Base-by-base conservation (phyloP, 805 yeast genomes). In the Limtongia smithiae region DNA sequence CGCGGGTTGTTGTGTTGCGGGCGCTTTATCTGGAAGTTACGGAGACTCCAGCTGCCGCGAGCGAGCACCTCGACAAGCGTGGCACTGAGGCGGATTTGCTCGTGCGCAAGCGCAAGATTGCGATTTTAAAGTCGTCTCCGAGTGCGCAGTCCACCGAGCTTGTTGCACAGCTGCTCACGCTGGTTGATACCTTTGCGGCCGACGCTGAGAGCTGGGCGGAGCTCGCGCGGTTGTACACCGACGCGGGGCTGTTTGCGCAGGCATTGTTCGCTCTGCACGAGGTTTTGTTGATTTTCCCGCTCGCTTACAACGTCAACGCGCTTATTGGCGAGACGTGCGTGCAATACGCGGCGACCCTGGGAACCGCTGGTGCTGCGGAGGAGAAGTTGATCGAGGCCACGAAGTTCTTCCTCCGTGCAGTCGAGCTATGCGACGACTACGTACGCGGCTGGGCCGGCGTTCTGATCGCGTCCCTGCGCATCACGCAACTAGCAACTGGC, bases 201-300 rank as follows among this genome's bases (percentile, higher is more conserved):
- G 97, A 93, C 65, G 70, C 78, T 2, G 81, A 83, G 55, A 70
- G 84, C 1, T 88, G 95, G 95, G 73, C 80, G 41, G 95, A 86
- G 65, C 71, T 89, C 47, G 83, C 81, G 3, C 78, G 79, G 32
- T 70, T 76, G n/a, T 91, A 91, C 63, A 66, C 66, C 21, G 64
- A 69, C 12, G 53, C 74, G 7, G 89, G 89, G 1, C 80, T 81
- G 61, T 81, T 76, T 57, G 82, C 79, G 31, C 80, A 81, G 59
- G 82, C 93, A 0, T 73, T 84, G 4, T 79, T 74, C 63, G 74
- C 86, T 47, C 74, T 77, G 24, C 80, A 85, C 61, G 96, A 91
- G 62, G 77, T 85, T 1, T 66, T 90, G 14, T 61, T 85, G 30
- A 72, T 78, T 21, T 75, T 74, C 47, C 96, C 96, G 1, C 71